Percentiles rank a stretch among this genome's conserved stretches.
phyloP scores from a whole-genome alignment of 192 early-diverging fungal species.

The Coemansia asiatica region DNA sequence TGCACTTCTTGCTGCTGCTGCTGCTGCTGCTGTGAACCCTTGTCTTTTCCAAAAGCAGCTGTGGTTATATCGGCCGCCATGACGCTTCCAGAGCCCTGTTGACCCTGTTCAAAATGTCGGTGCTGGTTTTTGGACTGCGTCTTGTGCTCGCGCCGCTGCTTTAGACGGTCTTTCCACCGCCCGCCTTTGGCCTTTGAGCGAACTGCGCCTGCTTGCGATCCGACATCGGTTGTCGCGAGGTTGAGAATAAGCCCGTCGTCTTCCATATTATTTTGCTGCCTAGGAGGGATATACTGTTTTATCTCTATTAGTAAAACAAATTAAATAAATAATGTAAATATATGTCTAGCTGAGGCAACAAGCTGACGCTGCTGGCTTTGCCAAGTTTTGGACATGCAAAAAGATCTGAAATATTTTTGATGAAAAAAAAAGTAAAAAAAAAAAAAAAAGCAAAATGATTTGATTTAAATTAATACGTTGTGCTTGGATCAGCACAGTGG shows the following conservation, averaged over 20 bases:
- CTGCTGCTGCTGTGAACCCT: background rate
- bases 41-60: no score
- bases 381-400: no score
- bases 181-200: slow-evolving; percentile 41
- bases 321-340: background rate
- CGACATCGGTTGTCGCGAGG: slow-evolving; percentile 47
- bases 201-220: slow-evolving; percentile 17
- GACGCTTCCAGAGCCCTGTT: slow-evolving; percentile 8
- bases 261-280: slow-evolving; percentile 52
- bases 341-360: background rate
- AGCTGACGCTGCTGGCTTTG: background rate
- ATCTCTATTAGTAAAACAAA: no score
- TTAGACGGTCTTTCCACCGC: slow-evolving; percentile 53
- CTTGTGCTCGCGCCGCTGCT: slow-evolving; percentile 28
- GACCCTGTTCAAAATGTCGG: slow-evolving; percentile 18
- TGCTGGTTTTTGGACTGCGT: slow-evolving; percentile 32
- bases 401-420: no score
- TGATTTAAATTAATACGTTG: no score
- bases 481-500: no score
- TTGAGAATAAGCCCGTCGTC: slow-evolving; percentile 74
- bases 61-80: background rate
- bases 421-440: no score
- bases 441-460: no score
- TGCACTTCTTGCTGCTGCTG: slow-evolving; percentile 41
- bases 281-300: background rate